phyloP scores from a whole-genome alignment of 257 asterid genomes.

The Solanum neorickii region DNA sequence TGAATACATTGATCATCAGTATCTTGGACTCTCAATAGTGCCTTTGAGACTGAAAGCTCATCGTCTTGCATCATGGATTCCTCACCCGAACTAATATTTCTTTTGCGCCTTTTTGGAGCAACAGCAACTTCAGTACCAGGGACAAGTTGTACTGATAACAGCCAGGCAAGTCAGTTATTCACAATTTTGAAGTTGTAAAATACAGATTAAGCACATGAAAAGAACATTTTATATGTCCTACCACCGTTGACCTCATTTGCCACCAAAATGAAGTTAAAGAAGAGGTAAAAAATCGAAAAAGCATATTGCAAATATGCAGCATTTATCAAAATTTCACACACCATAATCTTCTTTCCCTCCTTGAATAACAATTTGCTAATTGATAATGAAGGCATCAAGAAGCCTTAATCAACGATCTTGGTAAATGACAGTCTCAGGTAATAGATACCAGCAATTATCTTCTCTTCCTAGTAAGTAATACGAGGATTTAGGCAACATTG shows the following conservation, averaged over 20 bases:
- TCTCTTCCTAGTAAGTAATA: background rate
- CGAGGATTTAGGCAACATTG: background rate
- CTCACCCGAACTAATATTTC: conserved; percentile 10
- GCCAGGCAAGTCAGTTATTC: conserved; percentile 18
- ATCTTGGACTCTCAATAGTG: conserved; percentile 75
- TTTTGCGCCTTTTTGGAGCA: conserved; percentile 86
- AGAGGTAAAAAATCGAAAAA: background rate
- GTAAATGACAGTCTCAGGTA: background rate
- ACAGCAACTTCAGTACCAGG: conserved; percentile 96
- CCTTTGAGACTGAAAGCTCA: conserved; percentile 31
- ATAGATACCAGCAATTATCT: background rate
- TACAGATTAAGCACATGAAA: background rate
- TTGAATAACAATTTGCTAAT: background rate
- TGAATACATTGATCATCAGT: conserved; percentile 32
- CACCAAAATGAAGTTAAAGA: background rate
- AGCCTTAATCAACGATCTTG: background rate
- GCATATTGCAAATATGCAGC: background rate
- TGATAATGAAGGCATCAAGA: background rate
- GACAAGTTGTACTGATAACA: conserved; percentile 78
- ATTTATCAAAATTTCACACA: background rate
- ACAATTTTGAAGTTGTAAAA: background rate
- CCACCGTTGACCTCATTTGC: background rate
- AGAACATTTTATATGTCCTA: background rate
- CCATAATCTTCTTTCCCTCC: background rate
- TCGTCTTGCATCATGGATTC: conserved; percentile 28